Evolutionary conservation across 2,329 filamentous ascomycete genomes (phyloP).

Genomic region (Hymenoscyphus fructigenus): DNA sequence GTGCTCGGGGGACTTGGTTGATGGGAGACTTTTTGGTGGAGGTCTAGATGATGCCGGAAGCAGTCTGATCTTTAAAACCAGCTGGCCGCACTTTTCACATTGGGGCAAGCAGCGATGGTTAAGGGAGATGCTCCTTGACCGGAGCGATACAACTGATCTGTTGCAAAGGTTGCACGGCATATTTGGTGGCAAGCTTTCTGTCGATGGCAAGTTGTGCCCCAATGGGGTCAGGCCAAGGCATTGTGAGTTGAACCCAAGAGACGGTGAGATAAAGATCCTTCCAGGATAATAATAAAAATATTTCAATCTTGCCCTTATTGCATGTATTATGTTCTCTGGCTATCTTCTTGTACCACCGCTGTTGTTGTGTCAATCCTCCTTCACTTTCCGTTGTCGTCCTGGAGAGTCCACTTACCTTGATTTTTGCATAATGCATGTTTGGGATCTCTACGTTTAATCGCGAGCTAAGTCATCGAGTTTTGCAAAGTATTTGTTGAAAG

Average conservation of each 20-base stretch:
- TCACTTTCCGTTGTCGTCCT: too few species aligned
- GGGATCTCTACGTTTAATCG: too few species aligned
- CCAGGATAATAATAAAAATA: constrained; percentile 8
- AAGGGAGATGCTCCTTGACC: constrained; percentile 33
- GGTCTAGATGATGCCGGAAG: constrained; percentile 12
- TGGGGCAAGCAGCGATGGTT: constrained; percentile 36
- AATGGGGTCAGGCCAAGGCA: constrained; percentile 22
- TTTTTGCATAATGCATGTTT: too few species aligned
- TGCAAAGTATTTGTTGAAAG: not conserved
- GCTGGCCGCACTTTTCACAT: constrained; percentile 33
- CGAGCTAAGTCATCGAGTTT: too few species aligned
- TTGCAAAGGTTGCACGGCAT: constrained; percentile 24
- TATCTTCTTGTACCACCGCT: too few species aligned
- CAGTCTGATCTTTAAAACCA: constrained; percentile 28
- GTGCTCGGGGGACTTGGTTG: constrained; percentile 26
- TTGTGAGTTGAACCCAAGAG: constrained; percentile 27
- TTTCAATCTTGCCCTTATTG: not conserved
- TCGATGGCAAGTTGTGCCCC: constrained; percentile 23
- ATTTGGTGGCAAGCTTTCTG: constrained; percentile 30
- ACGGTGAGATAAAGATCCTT: constrained; percentile 32
- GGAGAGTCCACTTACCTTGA: too few species aligned
- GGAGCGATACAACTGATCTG: constrained; percentile 26
- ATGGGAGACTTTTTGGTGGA: constrained; percentile 30
- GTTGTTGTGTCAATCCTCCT: too few species aligned
- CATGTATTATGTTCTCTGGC: not conserved